These are phyloP conservation scores for Pterulicium gracile DNA, from an alignment of 1,284 basidiomycete genomes.

Conservation along the genomic window DNA sequence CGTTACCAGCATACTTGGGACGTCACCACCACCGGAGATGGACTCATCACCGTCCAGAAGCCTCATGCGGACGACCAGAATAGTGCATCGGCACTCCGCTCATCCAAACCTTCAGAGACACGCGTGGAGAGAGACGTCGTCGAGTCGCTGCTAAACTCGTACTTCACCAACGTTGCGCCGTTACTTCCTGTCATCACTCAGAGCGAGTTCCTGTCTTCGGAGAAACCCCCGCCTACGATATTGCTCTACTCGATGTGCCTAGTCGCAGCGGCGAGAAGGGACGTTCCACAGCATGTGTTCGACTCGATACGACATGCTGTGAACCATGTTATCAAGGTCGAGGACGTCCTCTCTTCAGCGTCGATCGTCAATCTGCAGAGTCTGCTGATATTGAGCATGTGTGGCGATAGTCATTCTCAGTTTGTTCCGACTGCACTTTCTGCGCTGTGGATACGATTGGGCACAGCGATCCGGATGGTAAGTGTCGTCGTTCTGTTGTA, in stretches of 20 bases:
- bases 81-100: constrained; percentile 14
- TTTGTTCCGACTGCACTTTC: constrained; percentile 70
- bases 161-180: constrained; percentile 81
- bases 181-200: constrained; percentile 82
- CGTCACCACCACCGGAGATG: constrained; percentile 73
- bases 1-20: constrained; percentile 80
- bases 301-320: constrained; percentile 78
- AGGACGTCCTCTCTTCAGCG: constrained; percentile 84
- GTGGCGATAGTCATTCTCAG: constrained; percentile 69
- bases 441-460: constrained; percentile 67
- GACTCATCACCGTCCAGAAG: constrained; percentile 79
- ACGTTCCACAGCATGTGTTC: constrained; percentile 77
- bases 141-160: constrained; percentile 81
- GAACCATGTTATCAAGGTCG: constrained; percentile 77
- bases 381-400: constrained; percentile 75
- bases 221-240: constrained; percentile 57
- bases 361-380: constrained; percentile 85
- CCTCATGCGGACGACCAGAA: constrained; percentile 43
- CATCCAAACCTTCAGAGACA: constrained; percentile 53
- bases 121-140: constrained; percentile 71
- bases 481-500: constrained; percentile 14
- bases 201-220: constrained; percentile 71
- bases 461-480: constrained; percentile 80
- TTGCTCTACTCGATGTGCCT: constrained; percentile 91
- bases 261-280: constrained; percentile 77